phyloP scores from a whole-genome alignment of 352 stramenopile genomes.

The Elongisporangium prolatum region DNA sequence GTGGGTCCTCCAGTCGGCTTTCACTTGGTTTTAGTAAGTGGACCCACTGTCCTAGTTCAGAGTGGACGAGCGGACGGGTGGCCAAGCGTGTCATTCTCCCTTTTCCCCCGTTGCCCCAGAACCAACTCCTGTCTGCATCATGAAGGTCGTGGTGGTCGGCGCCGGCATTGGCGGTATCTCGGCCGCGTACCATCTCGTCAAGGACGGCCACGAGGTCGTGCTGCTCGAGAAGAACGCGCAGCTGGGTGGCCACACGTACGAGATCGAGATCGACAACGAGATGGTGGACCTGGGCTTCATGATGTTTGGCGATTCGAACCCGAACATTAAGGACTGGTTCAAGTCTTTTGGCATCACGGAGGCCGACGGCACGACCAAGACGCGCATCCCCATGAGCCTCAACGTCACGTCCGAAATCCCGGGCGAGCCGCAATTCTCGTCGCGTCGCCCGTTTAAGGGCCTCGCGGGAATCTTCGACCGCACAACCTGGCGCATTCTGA shows the following conservation, averaged over 20 bases:
- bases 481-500: slow-evolving; percentile 79
- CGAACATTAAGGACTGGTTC: slow-evolving; percentile 90
- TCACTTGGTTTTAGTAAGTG: slow-evolving; percentile 33
- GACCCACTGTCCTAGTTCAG: slow-evolving; percentile 9
- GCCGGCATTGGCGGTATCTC: slow-evolving; percentile 81
- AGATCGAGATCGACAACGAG: slow-evolving; percentile 85
- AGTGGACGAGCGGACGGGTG: slow-evolving; percentile 1
- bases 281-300: slow-evolving; percentile 87
- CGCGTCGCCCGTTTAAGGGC: slow-evolving; percentile 65
- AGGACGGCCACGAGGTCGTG: slow-evolving; percentile 79
- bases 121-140: slow-evolving; percentile 10
- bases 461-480: slow-evolving; percentile 65
- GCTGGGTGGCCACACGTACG: slow-evolving; percentile 79
- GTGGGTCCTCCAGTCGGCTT: background rate
- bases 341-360: slow-evolving; percentile 81
- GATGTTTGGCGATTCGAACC: slow-evolving; percentile 89
- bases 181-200: slow-evolving; percentile 78
- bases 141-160: slow-evolving; percentile 85
- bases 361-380: slow-evolving; percentile 80
- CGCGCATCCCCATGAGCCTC: slow-evolving; percentile 85
- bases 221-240: slow-evolving; percentile 80
- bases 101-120: slow-evolving; percentile 11
- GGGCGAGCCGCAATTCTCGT: slow-evolving; percentile 85
- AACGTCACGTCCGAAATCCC: slow-evolving; percentile 79
- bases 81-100: slow-evolving; percentile 16